These are phyloP conservation scores for Kwoniella europaea DNA, from an alignment of 768 basidiomycete species.

Conservation along the genomic window DNA sequence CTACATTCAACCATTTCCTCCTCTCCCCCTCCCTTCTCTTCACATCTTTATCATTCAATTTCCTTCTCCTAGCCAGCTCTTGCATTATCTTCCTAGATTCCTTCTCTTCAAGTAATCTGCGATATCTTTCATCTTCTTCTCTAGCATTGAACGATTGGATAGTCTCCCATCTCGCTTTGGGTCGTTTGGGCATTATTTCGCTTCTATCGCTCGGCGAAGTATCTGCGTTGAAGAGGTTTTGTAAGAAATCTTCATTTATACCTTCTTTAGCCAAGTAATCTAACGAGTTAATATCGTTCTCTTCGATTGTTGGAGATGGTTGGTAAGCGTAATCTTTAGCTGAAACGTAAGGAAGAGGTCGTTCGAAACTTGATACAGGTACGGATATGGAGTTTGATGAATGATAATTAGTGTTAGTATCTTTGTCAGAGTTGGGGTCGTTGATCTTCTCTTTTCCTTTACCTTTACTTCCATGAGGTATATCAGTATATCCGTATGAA, in stretches of 20 bases:
- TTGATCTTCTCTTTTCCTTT: too few species aligned
- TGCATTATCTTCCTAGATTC: background rate
- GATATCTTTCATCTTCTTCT: background rate
- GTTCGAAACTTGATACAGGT: background rate
- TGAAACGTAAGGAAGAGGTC: background rate
- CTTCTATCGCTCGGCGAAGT: background rate
- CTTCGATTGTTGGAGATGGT: background rate
- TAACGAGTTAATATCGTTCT: background rate
- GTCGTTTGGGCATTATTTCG: background rate
- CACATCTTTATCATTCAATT: background rate
- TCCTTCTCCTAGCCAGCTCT: background rate
- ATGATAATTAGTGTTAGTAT: background rate
- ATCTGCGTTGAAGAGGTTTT: background rate
- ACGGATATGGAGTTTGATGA: too few species aligned
- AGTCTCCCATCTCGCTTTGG: background rate
- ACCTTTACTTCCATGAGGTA: too few species aligned
- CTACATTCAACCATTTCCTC: background rate
- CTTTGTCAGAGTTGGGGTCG: background rate
- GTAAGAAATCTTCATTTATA: background rate
- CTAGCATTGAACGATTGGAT: background rate
- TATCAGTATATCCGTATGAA: too few species aligned
- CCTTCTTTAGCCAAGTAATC: background rate
- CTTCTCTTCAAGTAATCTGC: background rate
- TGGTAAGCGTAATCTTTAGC: background rate
- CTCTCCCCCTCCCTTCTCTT: conserved; percentile 5